These are phyloP conservation scores for Epichloe sylvatica DNA, from an alignment of 2,329 filamentous ascomycete species.

Conservation along the genomic window DNA sequence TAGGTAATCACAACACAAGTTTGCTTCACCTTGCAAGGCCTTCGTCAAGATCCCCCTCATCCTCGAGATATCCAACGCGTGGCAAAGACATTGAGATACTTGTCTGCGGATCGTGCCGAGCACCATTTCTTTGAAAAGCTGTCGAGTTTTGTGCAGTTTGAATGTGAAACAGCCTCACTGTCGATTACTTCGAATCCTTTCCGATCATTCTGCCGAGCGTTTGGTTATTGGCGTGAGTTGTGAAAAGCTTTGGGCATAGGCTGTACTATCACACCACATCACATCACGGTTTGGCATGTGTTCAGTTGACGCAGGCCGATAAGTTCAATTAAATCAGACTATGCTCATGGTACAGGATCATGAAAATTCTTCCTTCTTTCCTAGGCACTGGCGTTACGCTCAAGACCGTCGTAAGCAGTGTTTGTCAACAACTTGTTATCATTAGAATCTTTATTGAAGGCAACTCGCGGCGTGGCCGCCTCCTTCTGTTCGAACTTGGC, in stretches of 20 bases:
- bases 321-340: not conserved
- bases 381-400: slow-evolving; percentile 6
- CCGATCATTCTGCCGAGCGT: not conserved
- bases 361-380: not conserved
- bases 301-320: not conserved
- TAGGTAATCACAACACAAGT: no score
- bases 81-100: not conserved
- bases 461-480: slow-evolving; percentile 11
- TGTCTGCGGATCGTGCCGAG: not conserved
- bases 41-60: slow-evolving; percentile 8
- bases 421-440: slow-evolving; percentile 11
- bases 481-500: slow-evolving; percentile 22
- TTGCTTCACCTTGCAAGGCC: no score
- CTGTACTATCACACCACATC: no score
- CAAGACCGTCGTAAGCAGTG: slow-evolving; percentile 19
- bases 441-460: slow-evolving; percentile 13
- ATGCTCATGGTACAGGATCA: not conserved
- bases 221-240: no score
- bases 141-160: no score
- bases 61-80: slow-evolving; percentile 10
- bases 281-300: not conserved
- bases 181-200: not conserved
- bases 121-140: no score
- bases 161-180: no score
- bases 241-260: no score